These are phyloP conservation scores for Hortiboletus flavorubellus DNA, from an alignment of 768 basidiomycete species.

Conservation along the genomic window DNA sequence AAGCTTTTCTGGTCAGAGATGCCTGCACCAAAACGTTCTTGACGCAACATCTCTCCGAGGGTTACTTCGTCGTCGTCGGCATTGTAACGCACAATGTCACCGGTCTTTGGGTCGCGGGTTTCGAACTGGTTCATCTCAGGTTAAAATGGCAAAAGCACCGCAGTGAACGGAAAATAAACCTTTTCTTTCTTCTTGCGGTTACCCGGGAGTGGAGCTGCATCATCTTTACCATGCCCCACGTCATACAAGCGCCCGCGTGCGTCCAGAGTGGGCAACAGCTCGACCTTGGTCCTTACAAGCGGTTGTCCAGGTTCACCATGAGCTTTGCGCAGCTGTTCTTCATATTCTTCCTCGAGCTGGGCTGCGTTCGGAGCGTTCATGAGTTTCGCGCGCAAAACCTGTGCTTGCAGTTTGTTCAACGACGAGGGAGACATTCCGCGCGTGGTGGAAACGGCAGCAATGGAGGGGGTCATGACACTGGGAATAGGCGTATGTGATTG, in stretches of 20 bases:
- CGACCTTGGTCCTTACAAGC: conserved; percentile 55
- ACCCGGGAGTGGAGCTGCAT: conserved; percentile 48
- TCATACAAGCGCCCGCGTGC: conserved; percentile 85
- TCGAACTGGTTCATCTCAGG: conserved; percentile 53
- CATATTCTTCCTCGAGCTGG: conserved; percentile 81
- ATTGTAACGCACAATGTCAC: conserved; percentile 85
- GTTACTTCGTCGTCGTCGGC: conserved; percentile 86
- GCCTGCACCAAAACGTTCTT: conserved; percentile 88
- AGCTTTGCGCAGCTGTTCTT: conserved; percentile 55
- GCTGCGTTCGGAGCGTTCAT: conserved; percentile 77
- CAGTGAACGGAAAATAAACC: conserved; percentile 32
- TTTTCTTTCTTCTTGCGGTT: conserved; percentile 81
- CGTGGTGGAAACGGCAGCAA: conserved; percentile 27
- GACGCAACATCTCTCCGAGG: conserved; percentile 87
- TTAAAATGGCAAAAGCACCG: neutral
- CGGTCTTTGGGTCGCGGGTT: conserved; percentile 86
- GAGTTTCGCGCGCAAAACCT: conserved; percentile 87
- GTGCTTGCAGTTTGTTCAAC: conserved; percentile 89
- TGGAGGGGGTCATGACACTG: conserved; percentile 79
- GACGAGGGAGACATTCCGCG: conserved; percentile 70
- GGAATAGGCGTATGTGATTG: conserved; percentile 84
- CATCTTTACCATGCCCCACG: conserved; percentile 75
- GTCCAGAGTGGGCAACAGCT: conserved; percentile 89
- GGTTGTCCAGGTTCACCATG: conserved; percentile 42
- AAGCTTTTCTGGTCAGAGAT: conserved; percentile 88